Evolutionary conservation across 23 red algal genomes (phyloP).

Genomic region (Agarophyton chilense): DNA sequence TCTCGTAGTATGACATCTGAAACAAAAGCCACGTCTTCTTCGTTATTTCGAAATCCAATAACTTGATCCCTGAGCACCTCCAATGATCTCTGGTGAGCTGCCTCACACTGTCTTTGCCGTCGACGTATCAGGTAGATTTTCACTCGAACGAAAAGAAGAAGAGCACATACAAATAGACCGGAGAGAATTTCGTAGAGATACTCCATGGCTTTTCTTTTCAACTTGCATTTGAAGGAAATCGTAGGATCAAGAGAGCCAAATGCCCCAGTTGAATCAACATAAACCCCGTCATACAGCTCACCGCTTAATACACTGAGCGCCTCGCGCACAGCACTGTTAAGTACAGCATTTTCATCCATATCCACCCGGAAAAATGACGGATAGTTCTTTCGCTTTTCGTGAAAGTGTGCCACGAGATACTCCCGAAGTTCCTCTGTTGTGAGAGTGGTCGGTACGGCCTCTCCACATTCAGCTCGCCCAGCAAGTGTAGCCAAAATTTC

Average conservation of each 20-base stretch:
- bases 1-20: constrained; percentile 49
- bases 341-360: background rate
- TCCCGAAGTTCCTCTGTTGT: background rate
- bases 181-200: background rate
- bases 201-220: background rate
- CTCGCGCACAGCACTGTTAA: constrained; percentile 11
- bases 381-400: background rate
- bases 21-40: constrained; percentile 54
- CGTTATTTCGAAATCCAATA: background rate
- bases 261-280: background rate
- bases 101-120: background rate
- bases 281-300: background rate
- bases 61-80: constrained; percentile 36
- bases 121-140: background rate
- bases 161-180: background rate
- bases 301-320: background rate
- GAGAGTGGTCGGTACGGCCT: background rate
- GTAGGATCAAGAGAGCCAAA: background rate
- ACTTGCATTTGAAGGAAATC: constrained; percentile 5
- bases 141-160: background rate
- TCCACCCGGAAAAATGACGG: background rate
- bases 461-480: constrained; percentile 32
- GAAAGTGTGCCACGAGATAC: background rate
- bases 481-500: background rate
- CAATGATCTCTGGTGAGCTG: background rate